Percentiles rank a stretch among this genome's conserved stretches.
Conservation (phyloP, 345 rosid genomes). For the Gynandropsis gynandra region DNA sequence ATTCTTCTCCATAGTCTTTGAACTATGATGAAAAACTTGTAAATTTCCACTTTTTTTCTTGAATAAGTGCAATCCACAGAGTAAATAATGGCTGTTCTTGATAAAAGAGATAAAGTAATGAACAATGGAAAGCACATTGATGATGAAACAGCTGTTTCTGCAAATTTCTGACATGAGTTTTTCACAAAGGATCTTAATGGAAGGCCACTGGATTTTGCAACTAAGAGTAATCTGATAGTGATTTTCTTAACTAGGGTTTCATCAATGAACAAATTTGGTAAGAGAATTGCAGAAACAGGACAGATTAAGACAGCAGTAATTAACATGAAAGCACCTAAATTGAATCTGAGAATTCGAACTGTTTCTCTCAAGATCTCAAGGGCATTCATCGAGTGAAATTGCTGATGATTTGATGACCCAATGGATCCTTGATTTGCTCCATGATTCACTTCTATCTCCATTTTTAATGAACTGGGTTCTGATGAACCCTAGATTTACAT, state of each 20-base stretch:
- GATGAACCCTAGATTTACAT: slow-evolving; percentile 6
- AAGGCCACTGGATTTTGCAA: slow-evolving; percentile 75
- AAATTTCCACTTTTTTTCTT: slow-evolving; percentile 38
- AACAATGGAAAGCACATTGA: slow-evolving; percentile 74
- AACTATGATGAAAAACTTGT: slow-evolving; percentile 39
- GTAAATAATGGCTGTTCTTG: slow-evolving; percentile 61
- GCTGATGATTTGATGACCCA: slow-evolving; percentile 33
- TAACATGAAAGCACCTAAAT: slow-evolving; percentile 52
- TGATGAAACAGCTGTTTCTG: slow-evolving; percentile 60
- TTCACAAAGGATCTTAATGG: slow-evolving; percentile 56
- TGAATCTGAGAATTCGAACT: slow-evolving; percentile 71
- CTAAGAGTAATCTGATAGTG: slow-evolving; percentile 48
- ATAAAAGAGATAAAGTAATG: slow-evolving; percentile 48
- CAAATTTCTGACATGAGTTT: slow-evolving; percentile 56
- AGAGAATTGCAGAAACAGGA: slow-evolving; percentile 61
- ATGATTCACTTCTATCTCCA: slow-evolving; percentile 42
- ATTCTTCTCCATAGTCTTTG: slow-evolving; percentile 60
- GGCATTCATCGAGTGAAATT: slow-evolving; percentile 56
- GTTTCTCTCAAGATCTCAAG: slow-evolving; percentile 82
- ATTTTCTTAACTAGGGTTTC: slow-evolving; percentile 49
- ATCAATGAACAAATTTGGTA: slow-evolving; percentile 64
- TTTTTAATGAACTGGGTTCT: slow-evolving; percentile 16
- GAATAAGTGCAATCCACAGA: slow-evolving; percentile 72
- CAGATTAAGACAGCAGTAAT: slow-evolving; percentile 60
- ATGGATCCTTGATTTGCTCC: slow-evolving; percentile 30